These are phyloP conservation scores for Collybia mongolica DNA, from an alignment of 768 basidiomycete species.

Conservation along the genomic window DNA sequence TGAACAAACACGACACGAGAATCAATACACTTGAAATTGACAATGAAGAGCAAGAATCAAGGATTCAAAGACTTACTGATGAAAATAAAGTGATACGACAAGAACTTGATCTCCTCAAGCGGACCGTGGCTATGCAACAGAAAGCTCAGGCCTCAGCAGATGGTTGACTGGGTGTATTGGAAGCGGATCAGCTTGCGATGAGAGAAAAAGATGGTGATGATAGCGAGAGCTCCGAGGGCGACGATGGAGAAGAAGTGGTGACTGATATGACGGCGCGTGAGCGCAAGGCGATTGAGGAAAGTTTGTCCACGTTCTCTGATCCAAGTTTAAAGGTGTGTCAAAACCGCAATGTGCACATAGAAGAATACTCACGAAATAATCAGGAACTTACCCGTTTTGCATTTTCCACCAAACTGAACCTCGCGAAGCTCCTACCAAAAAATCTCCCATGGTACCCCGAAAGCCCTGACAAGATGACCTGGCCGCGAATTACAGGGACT, in stretches of 20 bases:
- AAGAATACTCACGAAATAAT: background rate
- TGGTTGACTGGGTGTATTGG: background rate
- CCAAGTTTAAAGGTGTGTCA: background rate
- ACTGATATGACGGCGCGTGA: background rate
- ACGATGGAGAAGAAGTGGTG: background rate
- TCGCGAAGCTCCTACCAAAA: background rate
- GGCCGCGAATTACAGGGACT: conserved; percentile 4
- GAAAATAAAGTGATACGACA: background rate
- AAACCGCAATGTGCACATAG: background rate
- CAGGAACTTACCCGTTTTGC: background rate
- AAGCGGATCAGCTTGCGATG: background rate
- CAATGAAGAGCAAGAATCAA: too few species aligned
- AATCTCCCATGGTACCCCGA: conserved; percentile 7
- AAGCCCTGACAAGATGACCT: background rate
- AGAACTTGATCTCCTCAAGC: background rate
- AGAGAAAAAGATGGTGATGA: background rate
- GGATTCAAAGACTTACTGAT: too few species aligned
- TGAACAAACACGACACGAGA: too few species aligned
- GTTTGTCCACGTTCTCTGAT: background rate
- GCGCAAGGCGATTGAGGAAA: background rate
- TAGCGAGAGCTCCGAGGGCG: background rate
- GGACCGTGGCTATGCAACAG: background rate
- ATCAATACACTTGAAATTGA: too few species aligned
- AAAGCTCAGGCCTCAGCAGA: background rate
- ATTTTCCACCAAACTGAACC: background rate